Conservation (phyloP, 345 rosid species). For the Lepidium sativum region DNA sequence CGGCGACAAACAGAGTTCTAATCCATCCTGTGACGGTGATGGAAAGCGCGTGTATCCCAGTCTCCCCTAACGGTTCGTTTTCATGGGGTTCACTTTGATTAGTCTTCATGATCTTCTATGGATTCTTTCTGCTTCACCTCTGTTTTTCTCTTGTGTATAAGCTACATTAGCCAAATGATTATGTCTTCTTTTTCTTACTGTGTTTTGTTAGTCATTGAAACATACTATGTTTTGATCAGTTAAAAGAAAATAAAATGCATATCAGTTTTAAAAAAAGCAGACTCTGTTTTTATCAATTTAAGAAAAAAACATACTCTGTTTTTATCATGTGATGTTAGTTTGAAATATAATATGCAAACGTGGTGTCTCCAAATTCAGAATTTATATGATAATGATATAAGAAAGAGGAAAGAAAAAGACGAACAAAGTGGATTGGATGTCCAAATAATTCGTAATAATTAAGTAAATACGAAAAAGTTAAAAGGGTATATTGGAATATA, state of each 20-base stretch:
- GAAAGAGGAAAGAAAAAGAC: not conserved
- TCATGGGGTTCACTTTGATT: not conserved
- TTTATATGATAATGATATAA: not conserved
- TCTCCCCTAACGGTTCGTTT: not conserved
- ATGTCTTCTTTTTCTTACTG: not conserved
- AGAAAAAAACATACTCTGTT: too few relatives aligned
- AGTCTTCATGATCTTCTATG: conserved; percentile 2
- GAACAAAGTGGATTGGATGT: not conserved
- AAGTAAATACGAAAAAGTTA: not conserved
- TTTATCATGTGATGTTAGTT: not conserved
- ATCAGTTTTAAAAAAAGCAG: not conserved
- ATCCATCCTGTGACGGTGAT: not conserved
- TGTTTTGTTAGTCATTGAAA: not conserved
- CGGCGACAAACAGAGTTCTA: not conserved
- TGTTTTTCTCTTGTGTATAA: not conserved
- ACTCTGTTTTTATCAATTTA: not conserved
- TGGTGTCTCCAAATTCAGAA: not conserved
- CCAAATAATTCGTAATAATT: not conserved
- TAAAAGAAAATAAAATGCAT: not conserved
- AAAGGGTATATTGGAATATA: not conserved
- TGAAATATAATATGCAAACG: not conserved
- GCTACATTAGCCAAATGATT: not conserved
- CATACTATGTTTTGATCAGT: not conserved
- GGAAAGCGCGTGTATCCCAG: conserved; percentile 10
- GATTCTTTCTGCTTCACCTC: conserved; percentile 1